Evolutionary conservation across 495 filamentous ascomycete genomes (phyloP), one percentile per base, ranked within the genome.

Genomic region (Hypoxylon lenormandii): DNA sequence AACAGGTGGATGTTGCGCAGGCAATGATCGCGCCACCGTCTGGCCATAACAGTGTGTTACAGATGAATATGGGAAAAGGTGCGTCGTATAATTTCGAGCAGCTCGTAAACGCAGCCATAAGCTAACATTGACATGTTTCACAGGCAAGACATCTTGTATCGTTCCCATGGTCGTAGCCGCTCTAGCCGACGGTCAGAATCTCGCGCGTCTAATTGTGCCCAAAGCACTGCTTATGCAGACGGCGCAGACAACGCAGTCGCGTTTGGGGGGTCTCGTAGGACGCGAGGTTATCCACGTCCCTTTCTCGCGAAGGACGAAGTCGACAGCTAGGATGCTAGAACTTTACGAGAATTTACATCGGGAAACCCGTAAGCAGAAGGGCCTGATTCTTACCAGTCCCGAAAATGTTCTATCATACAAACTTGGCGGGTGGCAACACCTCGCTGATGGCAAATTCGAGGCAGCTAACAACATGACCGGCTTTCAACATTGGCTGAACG

Each of bases 391-490:
- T 2, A 80, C 80, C 0, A 75, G 79, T 23, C 84, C 83, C 3
- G 85, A 88, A 50, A 80, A 86, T 68, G 72, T 82, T 10, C 65
- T 87, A 4, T 87, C 85, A 0, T 86, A 82, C 64, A 82, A 80
- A 64, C 67, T 88, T 0, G 81, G 79, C 18, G 84, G 83, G 4
- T 70, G 80, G 19, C 82, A 86, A 66, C 71, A 76, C 18, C 75
- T 86, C 1, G 74, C 76, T 1, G 80, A 84, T 64, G 67, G 59
- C 0, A 68, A 77, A 13, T 18, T 80, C 12, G 51, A 74, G 12
- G 76, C 79, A 55, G 85, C 83, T 0, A 56, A 12, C 3, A 53
- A 62, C 7, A 82, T 87, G 77, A 76, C 82, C 42, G 72, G 64
- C 19, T 73, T 82, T 3, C 83, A 88, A 60, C 47, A 38, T 4